Evolutionary conservation across 106 monocot genomes (phyloP).

Genomic region (Acorus calamus): DNA sequence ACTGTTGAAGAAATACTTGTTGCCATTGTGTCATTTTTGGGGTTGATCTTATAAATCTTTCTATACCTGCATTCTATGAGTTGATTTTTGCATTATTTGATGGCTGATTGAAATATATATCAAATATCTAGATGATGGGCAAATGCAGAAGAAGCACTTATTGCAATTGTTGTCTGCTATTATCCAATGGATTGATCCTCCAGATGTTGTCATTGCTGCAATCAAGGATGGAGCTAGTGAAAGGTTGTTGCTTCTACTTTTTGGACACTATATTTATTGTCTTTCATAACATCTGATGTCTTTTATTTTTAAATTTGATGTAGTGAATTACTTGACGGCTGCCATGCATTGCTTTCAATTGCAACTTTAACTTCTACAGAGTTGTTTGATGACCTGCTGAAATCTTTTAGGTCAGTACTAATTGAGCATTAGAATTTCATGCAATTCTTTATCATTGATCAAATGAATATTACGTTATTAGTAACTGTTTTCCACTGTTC

Average conservation of each 20-base stretch:
- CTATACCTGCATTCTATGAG: too few relatives aligned
- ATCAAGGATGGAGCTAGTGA: conserved; percentile 46
- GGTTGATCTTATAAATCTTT: too few relatives aligned
- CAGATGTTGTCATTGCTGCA: conserved; percentile 35
- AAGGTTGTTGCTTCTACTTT: conserved; percentile 40
- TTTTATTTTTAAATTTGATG: neutral
- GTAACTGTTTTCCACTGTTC: too few relatives aligned
- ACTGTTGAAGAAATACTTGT: too few relatives aligned
- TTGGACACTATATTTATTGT: too few relatives aligned
- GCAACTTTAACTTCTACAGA: conserved; percentile 45
- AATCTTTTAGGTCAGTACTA: conserved; percentile 59
- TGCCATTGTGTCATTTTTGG: too few relatives aligned
- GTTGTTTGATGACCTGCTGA: conserved; percentile 73
- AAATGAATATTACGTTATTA: too few relatives aligned
- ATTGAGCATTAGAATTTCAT: too few relatives aligned
- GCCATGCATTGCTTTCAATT: conserved; percentile 82
- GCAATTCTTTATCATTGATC: too few relatives aligned
- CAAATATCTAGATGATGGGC: conserved; percentile 56
- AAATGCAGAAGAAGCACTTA: conserved; percentile 60
- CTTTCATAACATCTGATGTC: too few relatives aligned
- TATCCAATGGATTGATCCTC: conserved; percentile 75
- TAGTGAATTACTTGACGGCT: conserved; percentile 92
- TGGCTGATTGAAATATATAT: too few relatives aligned
- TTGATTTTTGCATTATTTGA: too few relatives aligned
- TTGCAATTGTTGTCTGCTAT: conserved; percentile 60